Conservation (phyloP, 2,329 filamentous ascomycete genomes). For the Trichoderma afroharzianum region DNA sequence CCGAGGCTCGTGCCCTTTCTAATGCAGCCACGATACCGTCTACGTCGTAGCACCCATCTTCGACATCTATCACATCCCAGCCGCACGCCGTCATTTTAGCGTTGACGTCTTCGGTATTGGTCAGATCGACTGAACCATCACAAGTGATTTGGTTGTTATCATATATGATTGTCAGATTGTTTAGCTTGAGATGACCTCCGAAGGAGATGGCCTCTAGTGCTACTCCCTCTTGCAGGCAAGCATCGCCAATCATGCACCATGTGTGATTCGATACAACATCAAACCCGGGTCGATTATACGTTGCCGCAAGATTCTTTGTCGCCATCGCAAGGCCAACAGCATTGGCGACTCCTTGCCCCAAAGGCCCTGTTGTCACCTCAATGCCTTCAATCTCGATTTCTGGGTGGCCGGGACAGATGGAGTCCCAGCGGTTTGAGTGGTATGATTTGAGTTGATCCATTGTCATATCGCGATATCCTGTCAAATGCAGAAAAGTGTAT, state of each 20-base stretch:
- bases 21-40: conserved; percentile 41
- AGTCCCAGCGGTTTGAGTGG: conserved; percentile 37
- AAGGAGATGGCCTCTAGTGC: conserved; percentile 54
- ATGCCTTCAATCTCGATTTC: conserved; percentile 56
- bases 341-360: conserved; percentile 59
- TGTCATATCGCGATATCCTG: conserved; percentile 53
- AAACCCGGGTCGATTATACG: conserved; percentile 48
- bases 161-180: conserved; percentile 56
- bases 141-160: conserved; percentile 61
- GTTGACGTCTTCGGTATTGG: conserved; percentile 56
- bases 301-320: conserved; percentile 51
- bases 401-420: conserved; percentile 53
- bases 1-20: conserved; percentile 39
- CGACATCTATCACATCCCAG: conserved; percentile 53
- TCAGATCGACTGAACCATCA: conserved; percentile 50
- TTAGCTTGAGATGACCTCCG: conserved; percentile 52
- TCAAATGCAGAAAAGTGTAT: conserved; percentile 51
- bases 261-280: conserved; percentile 49
- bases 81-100: conserved; percentile 54
- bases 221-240: conserved; percentile 57
- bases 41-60: conserved; percentile 51
- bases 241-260: conserved; percentile 57
- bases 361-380: conserved; percentile 57
- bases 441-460: conserved; percentile 56
- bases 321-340: conserved; percentile 58